phyloP scores from a whole-genome alignment of 176 grass and related monocot species.

The Oryza coarctata region DNA sequence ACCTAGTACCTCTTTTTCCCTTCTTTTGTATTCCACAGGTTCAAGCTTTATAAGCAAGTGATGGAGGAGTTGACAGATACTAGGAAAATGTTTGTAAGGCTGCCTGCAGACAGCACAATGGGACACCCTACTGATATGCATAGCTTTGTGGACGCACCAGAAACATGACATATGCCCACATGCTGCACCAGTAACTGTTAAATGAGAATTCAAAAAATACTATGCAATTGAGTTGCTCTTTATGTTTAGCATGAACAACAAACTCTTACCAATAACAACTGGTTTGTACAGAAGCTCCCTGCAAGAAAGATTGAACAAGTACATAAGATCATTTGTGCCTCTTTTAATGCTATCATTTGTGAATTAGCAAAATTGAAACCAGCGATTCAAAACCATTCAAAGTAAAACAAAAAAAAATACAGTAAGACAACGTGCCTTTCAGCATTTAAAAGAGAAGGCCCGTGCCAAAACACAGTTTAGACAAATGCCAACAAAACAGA shows the following conservation, averaged over 20 bases:
- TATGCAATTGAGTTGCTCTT: slow-evolving; percentile 12
- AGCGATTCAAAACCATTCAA: not conserved
- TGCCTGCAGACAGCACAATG: slow-evolving; percentile 76
- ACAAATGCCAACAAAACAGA: not conserved
- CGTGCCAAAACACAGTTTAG: not conserved
- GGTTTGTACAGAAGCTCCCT: slow-evolving; percentile 98
- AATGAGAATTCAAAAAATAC: slow-evolving; percentile 23
- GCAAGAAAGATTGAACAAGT: slow-evolving; percentile 24
- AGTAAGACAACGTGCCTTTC: not conserved
- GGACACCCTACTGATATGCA: slow-evolving; percentile 49
- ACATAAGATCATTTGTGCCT: slow-evolving; percentile 23
- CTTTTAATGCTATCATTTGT: not conserved
- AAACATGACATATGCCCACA: slow-evolving; percentile 96
- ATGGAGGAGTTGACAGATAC: slow-evolving; percentile 84
- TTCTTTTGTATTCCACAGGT: slow-evolving; percentile 72
- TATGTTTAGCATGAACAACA: slow-evolving; percentile 1
- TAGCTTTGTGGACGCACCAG: slow-evolving; percentile 72
- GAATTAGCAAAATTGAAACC: not conserved
- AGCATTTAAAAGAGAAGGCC: not conserved
- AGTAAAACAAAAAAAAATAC: slow-evolving; percentile 4
- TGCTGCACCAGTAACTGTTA: slow-evolving; percentile 50
- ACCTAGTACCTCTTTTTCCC: slow-evolving; percentile 80
- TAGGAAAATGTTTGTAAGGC: slow-evolving; percentile 75
- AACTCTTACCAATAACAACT: slow-evolving; percentile 76
- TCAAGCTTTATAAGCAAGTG: slow-evolving; percentile 80